Evolutionary conservation across 257 asterid species (phyloP), one percentile per base, ranked within the genome.

Genomic region (Solanum paucissectum): DNA sequence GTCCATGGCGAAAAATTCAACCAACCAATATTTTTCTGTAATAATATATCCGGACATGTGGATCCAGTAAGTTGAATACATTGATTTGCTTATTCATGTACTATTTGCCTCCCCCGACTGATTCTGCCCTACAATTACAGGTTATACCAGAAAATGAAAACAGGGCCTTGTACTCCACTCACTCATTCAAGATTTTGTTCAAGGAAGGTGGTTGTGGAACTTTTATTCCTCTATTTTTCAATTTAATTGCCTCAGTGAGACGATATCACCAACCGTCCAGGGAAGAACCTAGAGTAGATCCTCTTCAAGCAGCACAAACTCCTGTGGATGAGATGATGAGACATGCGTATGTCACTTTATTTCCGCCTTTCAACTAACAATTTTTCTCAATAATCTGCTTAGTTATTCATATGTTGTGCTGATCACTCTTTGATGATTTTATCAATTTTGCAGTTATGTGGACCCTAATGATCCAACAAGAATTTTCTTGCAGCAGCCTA

Each of bases 161-260:
- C 46, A 90, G 95, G 90, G 98, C 99, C 79, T 92, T 97, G 58
- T 95, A 93, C 89, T 97, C 99, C 32, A 91, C 98, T 77, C 98
- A 95, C 58, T 92, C 98, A 27, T 94, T 95, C 95, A 97, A 95
- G 94, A 95, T 97, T 87, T 92, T 97, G 90, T 97, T 97, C 94
- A 97, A 97, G 90, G 99, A 97, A 90, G 99, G 99, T 4, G 99
- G 99, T 21, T 97, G 99, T 93, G 99, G 99, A 86, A 97, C 99
- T 38, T 97, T 95, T 82, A 72, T 97, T 87, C 98, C 99, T 10
- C 89, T 97, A 29, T 97, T 97, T 91, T 94, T 95, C 91, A 95
- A 95, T 93, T 89, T 97, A 79, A 93, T 97, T 75, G 88, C 90
- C 38, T 95, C 98, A 9, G 98, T 97, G 82, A 92, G 98, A 87